Percentiles rank a stretch among this genome's conserved stretches.
Conservation (phyloP, 176 grass and related monocot genomes). For the Aegilops tauschii region DNA sequence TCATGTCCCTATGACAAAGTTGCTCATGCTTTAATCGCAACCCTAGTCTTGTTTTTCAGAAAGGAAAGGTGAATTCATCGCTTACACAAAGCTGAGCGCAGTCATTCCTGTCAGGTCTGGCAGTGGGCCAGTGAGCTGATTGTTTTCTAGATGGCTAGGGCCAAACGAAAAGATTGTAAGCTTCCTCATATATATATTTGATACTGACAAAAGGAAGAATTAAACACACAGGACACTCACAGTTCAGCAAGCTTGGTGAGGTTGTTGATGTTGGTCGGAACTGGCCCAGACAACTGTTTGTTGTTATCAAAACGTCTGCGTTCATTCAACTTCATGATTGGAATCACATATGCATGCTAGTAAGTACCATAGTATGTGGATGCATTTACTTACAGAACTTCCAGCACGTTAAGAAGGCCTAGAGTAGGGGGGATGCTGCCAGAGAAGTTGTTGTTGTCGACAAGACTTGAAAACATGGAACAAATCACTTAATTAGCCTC, state of each 20-base stretch:
- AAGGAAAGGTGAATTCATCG: background rate
- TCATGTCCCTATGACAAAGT: constrained; percentile 58
- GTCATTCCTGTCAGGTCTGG: constrained; percentile 70
- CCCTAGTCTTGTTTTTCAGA: background rate
- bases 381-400: constrained; percentile 73
- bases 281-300: constrained; percentile 39
- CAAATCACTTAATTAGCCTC: background rate
- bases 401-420: constrained; percentile 42
- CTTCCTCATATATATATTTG: constrained; percentile 1
- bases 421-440: constrained; percentile 75
- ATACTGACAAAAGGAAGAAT: background rate
- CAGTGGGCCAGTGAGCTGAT: constrained; percentile 52
- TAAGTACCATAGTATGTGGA: background rate
- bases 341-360: background rate
- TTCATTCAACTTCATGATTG: background rate
- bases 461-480: constrained; percentile 46
- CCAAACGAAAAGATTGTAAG: constrained; percentile 28
- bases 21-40: background rate
- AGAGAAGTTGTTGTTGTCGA: constrained; percentile 81
- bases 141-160: constrained; percentile 69
- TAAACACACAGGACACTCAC: constrained; percentile 41
- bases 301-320: constrained; percentile 73
- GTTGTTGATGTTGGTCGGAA: constrained; percentile 67
- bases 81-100: constrained; percentile 86
- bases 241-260: constrained; percentile 71